These are phyloP conservation scores for Astragalus glycyphyllos DNA, from an alignment of 306 rosid species.

Conservation along the genomic window DNA sequence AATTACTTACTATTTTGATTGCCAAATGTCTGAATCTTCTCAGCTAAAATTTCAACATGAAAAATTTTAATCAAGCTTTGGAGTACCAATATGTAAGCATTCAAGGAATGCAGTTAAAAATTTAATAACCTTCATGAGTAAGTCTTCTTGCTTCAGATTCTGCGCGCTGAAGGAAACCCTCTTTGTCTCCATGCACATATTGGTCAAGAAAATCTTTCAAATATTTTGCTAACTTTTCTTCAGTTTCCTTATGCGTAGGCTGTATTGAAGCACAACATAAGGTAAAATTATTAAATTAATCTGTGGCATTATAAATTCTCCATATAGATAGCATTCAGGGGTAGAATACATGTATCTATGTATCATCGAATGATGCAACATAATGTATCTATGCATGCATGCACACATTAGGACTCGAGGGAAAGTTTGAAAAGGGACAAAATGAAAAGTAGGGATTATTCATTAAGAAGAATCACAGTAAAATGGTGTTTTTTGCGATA, in stretches of 20 bases:
- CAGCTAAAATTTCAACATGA: slow-evolving; percentile 22
- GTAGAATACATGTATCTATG: too few species aligned
- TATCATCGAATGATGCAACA: too few species aligned
- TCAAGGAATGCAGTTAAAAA: slow-evolving; percentile 22
- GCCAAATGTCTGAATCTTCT: slow-evolving; percentile 4
- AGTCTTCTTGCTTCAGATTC: slow-evolving; percentile 88
- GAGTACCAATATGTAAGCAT: not conserved
- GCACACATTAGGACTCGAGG: too few species aligned
- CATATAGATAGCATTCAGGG: too few species aligned
- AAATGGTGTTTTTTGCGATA: too few species aligned
- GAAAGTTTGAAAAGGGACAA: too few species aligned
- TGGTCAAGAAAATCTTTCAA: slow-evolving; percentile 67
- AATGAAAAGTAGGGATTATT: too few species aligned
- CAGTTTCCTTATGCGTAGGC: slow-evolving; percentile 89
- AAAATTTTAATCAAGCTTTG: slow-evolving; percentile 8
- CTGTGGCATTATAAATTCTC: too few species aligned
- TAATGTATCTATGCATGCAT: too few species aligned
- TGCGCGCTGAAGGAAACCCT: slow-evolving; percentile 69
- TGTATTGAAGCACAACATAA: slow-evolving; percentile 42
- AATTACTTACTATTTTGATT: not conserved
- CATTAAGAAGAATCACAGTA: too few species aligned
- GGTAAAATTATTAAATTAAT: not conserved
- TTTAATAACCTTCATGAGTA: slow-evolving; percentile 71
- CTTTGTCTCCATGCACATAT: slow-evolving; percentile 74
- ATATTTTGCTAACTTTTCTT: slow-evolving; percentile 74